Evolutionary conservation across 768 basidiomycete genomes (phyloP).

Genomic region (Termitomyces sp.): DNA sequence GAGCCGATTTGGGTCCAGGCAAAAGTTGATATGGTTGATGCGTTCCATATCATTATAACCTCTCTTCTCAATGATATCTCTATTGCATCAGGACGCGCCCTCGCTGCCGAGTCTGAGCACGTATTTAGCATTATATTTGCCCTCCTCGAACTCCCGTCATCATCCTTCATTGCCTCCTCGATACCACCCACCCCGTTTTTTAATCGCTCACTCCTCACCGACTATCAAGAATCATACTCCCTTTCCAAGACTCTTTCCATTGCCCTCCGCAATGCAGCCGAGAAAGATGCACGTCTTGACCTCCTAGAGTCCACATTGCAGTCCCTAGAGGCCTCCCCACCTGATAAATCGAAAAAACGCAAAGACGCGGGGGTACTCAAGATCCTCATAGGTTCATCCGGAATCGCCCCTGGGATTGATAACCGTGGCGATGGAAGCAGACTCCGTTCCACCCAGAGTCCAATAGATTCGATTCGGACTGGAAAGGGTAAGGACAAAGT

Average conservation of each 20-base stretch:
- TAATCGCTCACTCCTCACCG: constrained; percentile 58
- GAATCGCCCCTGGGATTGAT: constrained; percentile 34
- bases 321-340: constrained; percentile 25
- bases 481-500: background rate
- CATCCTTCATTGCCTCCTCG: constrained; percentile 21
- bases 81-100: constrained; percentile 31
- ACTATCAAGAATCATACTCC: constrained; percentile 67
- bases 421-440: constrained; percentile 24
- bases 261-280: constrained; percentile 35
- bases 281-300: constrained; percentile 55
- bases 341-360: background rate
- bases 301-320: constrained; percentile 47
- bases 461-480: background rate
- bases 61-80: constrained; percentile 45
- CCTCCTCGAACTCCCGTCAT: constrained; percentile 41
- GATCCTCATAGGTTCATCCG: constrained; percentile 59
- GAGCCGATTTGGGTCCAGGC: constrained; percentile 65
- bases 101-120: constrained; percentile 43
- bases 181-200: constrained; percentile 48
- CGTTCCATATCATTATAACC: constrained; percentile 55
- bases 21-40: constrained; percentile 66
- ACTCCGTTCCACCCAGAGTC: background rate
- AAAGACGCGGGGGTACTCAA: constrained; percentile 53
- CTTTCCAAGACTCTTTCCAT: constrained; percentile 44
- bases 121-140: constrained; percentile 55